Conservation (phyloP, 75 land plant genomes). For the Ceratopteris richardii region DNA sequence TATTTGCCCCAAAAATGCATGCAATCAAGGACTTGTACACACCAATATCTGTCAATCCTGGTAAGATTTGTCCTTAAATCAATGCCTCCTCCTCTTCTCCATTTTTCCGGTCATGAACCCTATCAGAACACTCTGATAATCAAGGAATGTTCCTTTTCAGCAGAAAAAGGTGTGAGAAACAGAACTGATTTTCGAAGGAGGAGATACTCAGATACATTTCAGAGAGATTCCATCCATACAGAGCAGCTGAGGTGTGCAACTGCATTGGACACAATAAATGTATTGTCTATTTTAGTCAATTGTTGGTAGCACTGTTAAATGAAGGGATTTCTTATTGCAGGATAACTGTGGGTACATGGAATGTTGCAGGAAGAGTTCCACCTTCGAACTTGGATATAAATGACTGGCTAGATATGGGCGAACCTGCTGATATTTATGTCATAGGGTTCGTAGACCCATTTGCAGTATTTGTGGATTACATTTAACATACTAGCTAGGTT, state of each 20-base stretch:
- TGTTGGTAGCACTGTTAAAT: background rate
- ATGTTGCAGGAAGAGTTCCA: conserved; percentile 80
- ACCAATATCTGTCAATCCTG: background rate
- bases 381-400: conserved; percentile 59
- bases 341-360: conserved; percentile 81
- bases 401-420: conserved; percentile 56
- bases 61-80: background rate
- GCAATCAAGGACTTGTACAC: background rate
- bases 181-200: conserved; percentile 14
- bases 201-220: conserved; percentile 50
- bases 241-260: conserved; percentile 51
- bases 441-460: conserved; percentile 52
- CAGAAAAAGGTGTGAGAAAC: no score
- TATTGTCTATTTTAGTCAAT: background rate
- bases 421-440: conserved; percentile 88
- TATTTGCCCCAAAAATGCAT: background rate
- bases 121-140: no score
- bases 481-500: background rate
- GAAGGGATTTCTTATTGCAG: conserved; percentile 17
- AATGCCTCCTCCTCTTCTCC: background rate
- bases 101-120: no score
- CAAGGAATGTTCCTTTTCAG: no score
- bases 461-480: background rate
- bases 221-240: conserved; percentile 49
- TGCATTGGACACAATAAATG: background rate